A percentile compares a stretch with the other conserved stretches of the same genome.
phyloP scores from a whole-genome alignment of 169 alveolate genomes.

The Eimeria mitis region DNA sequence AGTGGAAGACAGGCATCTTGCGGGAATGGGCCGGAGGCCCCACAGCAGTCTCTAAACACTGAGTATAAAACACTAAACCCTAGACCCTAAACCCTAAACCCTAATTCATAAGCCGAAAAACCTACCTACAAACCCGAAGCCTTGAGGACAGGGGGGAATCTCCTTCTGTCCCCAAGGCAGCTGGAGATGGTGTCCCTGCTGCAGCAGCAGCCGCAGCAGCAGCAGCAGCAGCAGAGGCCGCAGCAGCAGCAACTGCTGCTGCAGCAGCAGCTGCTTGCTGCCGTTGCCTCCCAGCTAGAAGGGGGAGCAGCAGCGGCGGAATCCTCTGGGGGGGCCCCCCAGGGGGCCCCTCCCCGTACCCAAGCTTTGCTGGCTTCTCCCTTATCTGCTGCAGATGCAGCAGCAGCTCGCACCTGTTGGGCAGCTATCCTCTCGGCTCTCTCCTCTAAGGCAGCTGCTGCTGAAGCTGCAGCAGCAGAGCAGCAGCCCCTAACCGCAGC shows the following conservation, averaged over 20 bases:
- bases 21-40: conserved; percentile 13
- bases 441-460: conserved; percentile 21
- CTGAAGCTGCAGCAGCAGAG: conserved; percentile 43
- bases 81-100: conserved; percentile 55
- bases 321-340: conserved; percentile 17
- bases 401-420: conserved; percentile 54
- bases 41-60: background rate
- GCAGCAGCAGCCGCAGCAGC: conserved; percentile 2
- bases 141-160: background rate
- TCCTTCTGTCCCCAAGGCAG: conserved; percentile 11
- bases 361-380: background rate
- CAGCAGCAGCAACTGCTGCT: conserved; percentile 39
- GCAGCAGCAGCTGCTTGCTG: conserved; percentile 57
- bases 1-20: background rate
- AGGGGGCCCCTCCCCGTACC: conserved; percentile 14
- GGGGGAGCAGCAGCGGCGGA: conserved; percentile 29
- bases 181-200: background rate
- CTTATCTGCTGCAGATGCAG: conserved; percentile 11
- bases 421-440: background rate
- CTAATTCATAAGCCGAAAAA: background rate
- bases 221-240: conserved; percentile 33
- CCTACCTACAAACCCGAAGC: background rate
- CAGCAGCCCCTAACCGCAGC: conserved; percentile 40
- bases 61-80: background rate
- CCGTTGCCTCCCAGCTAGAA: conserved; percentile 14